phyloP scores from a whole-genome alignment of 2,329 filamentous ascomycete genomes.

The Cercospora brassicicola region DNA sequence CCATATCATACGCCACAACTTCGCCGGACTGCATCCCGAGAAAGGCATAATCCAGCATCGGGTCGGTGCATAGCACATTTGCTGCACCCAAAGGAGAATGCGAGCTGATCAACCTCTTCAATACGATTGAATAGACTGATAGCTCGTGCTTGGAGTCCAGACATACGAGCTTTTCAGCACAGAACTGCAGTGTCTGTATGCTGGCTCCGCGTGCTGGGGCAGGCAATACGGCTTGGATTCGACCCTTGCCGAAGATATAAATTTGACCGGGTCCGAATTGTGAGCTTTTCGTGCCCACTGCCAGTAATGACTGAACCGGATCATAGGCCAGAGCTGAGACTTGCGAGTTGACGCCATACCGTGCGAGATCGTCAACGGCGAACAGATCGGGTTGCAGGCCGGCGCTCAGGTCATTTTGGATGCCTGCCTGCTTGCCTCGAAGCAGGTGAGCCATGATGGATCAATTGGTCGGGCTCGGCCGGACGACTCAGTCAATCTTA shows the following conservation, averaged over 20 bases:
- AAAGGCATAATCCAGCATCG: constrained; percentile 90
- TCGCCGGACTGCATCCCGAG: constrained; percentile 69
- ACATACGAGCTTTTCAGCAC: constrained; percentile 78
- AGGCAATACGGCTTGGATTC: constrained; percentile 73
- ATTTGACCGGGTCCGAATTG: constrained; percentile 83
- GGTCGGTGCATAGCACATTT: constrained; percentile 74
- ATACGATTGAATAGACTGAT: constrained; percentile 76
- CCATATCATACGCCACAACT: constrained; percentile 87
- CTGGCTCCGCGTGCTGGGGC: constrained; percentile 68
- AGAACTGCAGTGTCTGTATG: constrained; percentile 77
- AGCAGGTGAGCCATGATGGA: constrained; percentile 77
- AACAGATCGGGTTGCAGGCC: constrained; percentile 77
- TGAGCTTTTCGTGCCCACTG: constrained; percentile 84
- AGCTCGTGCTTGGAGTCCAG: constrained; percentile 85
- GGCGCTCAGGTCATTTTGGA: constrained; percentile 85
- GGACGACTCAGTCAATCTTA: neutral
- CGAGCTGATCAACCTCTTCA: constrained; percentile 64
- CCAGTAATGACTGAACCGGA: constrained; percentile 87
- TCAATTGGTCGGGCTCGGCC: neutral
- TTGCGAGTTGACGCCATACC: constrained; percentile 70
- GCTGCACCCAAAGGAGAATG: constrained; percentile 77
- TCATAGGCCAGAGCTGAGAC: constrained; percentile 84
- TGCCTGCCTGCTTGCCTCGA: constrained; percentile 87
- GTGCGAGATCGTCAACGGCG: constrained; percentile 74
- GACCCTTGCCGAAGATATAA: constrained; percentile 80